Conservation (phyloP, 2,329 filamentous ascomycete genomes). For the Tolypocladium amazonense region DNA sequence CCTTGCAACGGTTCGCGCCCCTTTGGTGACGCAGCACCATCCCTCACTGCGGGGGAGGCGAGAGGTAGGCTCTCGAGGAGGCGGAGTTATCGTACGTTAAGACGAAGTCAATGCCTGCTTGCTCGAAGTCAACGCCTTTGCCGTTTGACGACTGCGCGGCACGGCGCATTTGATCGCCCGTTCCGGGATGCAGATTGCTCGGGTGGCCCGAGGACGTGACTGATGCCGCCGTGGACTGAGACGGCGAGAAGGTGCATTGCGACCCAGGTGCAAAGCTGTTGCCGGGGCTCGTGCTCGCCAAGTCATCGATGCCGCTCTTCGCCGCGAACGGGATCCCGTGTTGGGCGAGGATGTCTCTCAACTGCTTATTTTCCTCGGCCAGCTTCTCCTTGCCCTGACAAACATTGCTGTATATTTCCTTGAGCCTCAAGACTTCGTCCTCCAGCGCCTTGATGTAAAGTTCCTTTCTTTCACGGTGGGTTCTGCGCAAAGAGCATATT, state of each 20-base stretch:
- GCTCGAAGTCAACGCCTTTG: conserved; percentile 58
- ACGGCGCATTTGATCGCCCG: conserved; percentile 19
- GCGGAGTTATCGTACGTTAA: conserved; percentile 63
- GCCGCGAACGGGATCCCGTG: conserved; percentile 34
- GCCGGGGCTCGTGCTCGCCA: conserved; percentile 44
- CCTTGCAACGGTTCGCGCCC: conserved; percentile 6
- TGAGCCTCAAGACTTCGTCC: conserved; percentile 78
- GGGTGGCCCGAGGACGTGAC: conserved; percentile 24
- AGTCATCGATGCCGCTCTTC: conserved; percentile 25
- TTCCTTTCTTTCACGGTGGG: conserved; percentile 93
- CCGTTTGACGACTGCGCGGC: conserved; percentile 16
- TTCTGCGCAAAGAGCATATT: conserved; percentile 40
- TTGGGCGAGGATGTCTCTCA: conserved; percentile 48
- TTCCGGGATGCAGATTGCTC: conserved; percentile 14
- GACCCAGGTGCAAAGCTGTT: conserved; percentile 44
- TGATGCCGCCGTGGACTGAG: conserved; percentile 29
- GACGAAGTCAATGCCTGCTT: conserved; percentile 82
- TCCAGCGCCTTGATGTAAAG: conserved; percentile 91
- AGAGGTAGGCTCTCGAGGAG: conserved; percentile 54
- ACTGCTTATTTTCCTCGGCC: conserved; percentile 66
- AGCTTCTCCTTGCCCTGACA: conserved; percentile 67
- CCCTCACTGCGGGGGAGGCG: conserved; percentile 47
- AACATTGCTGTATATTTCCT: conserved; percentile 69
- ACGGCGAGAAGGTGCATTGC: conserved; percentile 34
- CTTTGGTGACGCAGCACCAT: conserved; percentile 2